Evolutionary conservation across 2,329 filamentous ascomycete genomes (phyloP), one percentile per base, ranked within the genome.

Genomic region (Nemania bipapillata): DNA sequence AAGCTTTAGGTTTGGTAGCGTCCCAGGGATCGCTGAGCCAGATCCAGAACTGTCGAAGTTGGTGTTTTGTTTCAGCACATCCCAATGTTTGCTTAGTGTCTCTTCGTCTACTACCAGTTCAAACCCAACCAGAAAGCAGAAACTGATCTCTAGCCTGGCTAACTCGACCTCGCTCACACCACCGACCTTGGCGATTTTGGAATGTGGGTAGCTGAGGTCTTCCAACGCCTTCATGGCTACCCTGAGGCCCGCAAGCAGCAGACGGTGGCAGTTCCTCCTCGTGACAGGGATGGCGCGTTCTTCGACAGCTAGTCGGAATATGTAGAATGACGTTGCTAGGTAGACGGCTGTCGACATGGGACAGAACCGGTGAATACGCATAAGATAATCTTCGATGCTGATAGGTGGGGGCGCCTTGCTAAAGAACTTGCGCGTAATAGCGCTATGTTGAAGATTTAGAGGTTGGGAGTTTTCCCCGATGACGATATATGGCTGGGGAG

Each of bases 191-290:
- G 95, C 90, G 72, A 97, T 90, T 63, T 93, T 91, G 68, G 86
- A 86, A 81, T 97, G 95, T 8, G 92, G 89, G 81, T 96, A 97
- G 74, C 91, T 92, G 62, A 95, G 86, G 79, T 98, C 95, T 80
- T 99, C 95, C n/a, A 97, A 83, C 0, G 93, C 92, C 82, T 98
- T 99, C 87, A 94, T 96, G 15, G 95, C 94, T 3, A 97, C 92
- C 40, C 94, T 85, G 61, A 97, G 84, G 6, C 92, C 92, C 0
- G 93, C 94, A 17, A 99, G 86, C 35, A 97, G 85, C 7, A 98
- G 83, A 2, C 96, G 89, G 79, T 99, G 95, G 69, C 93, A 91
- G 70, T 97, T 98, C 65, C 93, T 88, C 65, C 87, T 86, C 2
- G 94, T 97, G 7, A 97, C 91, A 0, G 91, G 90, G 24, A 98